Evolutionary conservation across 2,329 filamentous ascomycete genomes (phyloP), one percentile per base, ranked within the genome.

Genomic region (Fusarium nanum): DNA sequence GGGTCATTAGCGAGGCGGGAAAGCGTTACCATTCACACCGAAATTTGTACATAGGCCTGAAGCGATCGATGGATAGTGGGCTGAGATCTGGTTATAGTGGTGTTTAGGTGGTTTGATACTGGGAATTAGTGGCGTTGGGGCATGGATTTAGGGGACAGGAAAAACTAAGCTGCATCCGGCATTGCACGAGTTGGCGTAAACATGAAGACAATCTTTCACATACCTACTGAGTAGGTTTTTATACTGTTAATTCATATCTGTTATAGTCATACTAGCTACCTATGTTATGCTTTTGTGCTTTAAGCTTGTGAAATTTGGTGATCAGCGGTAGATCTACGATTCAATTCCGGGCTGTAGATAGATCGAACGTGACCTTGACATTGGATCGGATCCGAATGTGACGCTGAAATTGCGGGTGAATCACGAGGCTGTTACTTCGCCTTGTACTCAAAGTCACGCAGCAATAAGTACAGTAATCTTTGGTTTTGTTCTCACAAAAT

Each of bases 241-340:
- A 41, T 45, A 50, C 61, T 46, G 32, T 34, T 16, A 11, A 41
- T 14, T n/a, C n/a, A 55, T 46, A 41, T 42, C 25, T 54, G 23
- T 47, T 44, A 14, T 28, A 52, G 22, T 44, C 32, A 56, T 22
- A 49, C 25, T 25, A 20, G 22, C 27, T 23, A 23, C 6, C 22
- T 23, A 23, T 23, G 28, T 7, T 20, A 37, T 28, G 4, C 18
- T 27, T 45, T 20, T 10, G 27, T 45, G 23, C 23, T 37, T 12
- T 57, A 49, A 57, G 23, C 52, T 47, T 65, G 54, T 32, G 57
- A 69, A 44, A 57, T 57, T 55, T 52, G 60, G 40, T 44, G 56
- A 58, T 69, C 41, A 56, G 45, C 44, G 48, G 64, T 48, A 71
- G 68, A 71, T 71, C 68, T 71, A 69, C 59, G 64, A 71, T 61